Evolutionary conservation across 2,329 filamentous ascomycete genomes (phyloP).

Genomic region (Exophiala mesophila): DNA sequence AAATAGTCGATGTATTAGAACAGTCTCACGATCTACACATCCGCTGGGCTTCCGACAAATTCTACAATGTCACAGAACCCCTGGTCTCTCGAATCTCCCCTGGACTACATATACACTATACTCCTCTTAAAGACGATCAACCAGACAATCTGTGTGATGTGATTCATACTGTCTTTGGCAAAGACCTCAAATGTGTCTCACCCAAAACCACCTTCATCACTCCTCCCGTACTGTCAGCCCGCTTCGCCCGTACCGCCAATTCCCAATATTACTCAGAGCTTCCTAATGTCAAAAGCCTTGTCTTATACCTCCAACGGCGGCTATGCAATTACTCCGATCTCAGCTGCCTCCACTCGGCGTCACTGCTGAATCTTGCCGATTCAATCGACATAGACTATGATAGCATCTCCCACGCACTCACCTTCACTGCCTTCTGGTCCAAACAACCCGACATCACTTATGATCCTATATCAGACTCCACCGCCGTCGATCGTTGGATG

Average conservation of each 20-base stretch:
- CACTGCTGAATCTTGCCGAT: constrained; percentile 48
- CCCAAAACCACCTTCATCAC: constrained; percentile 58
- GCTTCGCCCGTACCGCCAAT: constrained; percentile 58
- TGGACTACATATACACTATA: constrained; percentile 76
- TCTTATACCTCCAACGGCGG: constrained; percentile 48
- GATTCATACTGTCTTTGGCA: constrained; percentile 54
- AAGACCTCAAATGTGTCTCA: constrained; percentile 50
- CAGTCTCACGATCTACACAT: constrained; percentile 69
- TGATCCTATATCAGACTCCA: constrained; percentile 21
- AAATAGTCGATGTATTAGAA: constrained; percentile 56
- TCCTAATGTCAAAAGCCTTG: constrained; percentile 52
- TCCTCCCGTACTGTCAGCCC: constrained; percentile 51
- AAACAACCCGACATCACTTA: constrained; percentile 27
- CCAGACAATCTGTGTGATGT: constrained; percentile 51
- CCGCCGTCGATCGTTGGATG: constrained; percentile 40
- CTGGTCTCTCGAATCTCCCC: constrained; percentile 70
- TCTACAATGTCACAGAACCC: constrained; percentile 60
- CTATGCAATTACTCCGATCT: constrained; percentile 48
- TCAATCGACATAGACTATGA: constrained; percentile 76
- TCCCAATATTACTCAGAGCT: constrained; percentile 68
- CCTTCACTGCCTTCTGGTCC: constrained; percentile 60
- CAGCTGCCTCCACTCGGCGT: constrained; percentile 49
- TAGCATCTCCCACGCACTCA: constrained; percentile 59
- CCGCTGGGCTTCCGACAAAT: constrained; percentile 63
- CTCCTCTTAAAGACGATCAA: constrained; percentile 42